Percentiles rank a stretch among this genome's conserved stretches.
phyloP scores from a whole-genome alignment of 148 eudicot species.

The Rhododendron ovatum region DNA sequence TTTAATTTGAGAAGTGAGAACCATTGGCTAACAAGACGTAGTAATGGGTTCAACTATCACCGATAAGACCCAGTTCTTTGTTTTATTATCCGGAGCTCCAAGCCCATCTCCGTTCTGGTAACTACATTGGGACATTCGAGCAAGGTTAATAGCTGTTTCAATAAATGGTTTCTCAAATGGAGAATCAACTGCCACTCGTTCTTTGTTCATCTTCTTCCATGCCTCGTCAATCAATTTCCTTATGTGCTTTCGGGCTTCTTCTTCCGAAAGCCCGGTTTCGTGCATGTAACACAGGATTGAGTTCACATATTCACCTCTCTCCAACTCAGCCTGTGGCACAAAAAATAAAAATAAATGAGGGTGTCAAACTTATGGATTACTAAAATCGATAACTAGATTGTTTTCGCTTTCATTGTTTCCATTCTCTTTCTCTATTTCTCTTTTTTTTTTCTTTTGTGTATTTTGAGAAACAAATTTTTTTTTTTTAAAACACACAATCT shows the following conservation, averaged over 20 bases:
- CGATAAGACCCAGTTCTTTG: slow-evolving; percentile 14
- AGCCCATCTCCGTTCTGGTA: slow-evolving; percentile 37
- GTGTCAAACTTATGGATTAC: not conserved
- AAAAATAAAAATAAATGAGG: not conserved
- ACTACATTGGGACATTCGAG: slow-evolving; percentile 18
- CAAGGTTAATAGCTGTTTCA: slow-evolving; percentile 23
- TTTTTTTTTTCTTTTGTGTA: no score
- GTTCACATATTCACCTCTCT: slow-evolving; percentile 32
- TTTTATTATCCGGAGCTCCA: slow-evolving; percentile 18
- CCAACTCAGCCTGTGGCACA: not conserved
- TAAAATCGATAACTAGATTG: not conserved
- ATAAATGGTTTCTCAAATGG: slow-evolving; percentile 14
- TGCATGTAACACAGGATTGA: slow-evolving; percentile 24
- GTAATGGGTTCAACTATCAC: slow-evolving; percentile 28
- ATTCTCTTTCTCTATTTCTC: not conserved
- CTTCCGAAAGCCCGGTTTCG: slow-evolving; percentile 16
- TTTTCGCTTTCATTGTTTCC: not conserved
- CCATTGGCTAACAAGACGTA: no score
- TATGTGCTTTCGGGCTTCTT: slow-evolving; percentile 20
- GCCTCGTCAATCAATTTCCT: slow-evolving; percentile 20
- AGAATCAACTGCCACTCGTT: not conserved
- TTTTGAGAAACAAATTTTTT: no score
- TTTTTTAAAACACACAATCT: not conserved
- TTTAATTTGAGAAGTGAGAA: no score
- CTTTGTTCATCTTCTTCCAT: slow-evolving; percentile 31